Percentiles rank a stretch among this genome's conserved stretches.
Conservation (phyloP, 148 eudicot species). For the Chenopodium formosanum region DNA sequence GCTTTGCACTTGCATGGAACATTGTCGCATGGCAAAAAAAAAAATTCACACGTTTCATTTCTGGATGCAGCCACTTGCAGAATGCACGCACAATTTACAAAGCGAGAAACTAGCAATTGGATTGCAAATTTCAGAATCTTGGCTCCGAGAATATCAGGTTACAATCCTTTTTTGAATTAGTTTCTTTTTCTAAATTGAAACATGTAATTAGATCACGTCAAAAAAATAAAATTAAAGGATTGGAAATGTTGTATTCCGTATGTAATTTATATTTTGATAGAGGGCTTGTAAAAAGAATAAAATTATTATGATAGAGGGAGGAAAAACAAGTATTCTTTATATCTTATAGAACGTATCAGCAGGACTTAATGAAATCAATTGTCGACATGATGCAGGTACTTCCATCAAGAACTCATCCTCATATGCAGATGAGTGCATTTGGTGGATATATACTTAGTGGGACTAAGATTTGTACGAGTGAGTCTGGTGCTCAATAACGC, state of each 20-base stretch:
- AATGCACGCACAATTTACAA: slow-evolving; percentile 91
- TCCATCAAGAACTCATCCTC: slow-evolving; percentile 96
- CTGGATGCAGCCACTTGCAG: slow-evolving; percentile 77
- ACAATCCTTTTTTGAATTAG: no score
- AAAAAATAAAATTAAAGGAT: no score
- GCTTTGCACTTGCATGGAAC: neutral
- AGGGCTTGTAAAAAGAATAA: no score
- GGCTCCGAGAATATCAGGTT: slow-evolving; percentile 99
- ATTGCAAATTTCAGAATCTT: slow-evolving; percentile 88
- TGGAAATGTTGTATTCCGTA: no score
- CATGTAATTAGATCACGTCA: neutral
- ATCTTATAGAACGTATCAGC: neutral
- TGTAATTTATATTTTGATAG: no score
- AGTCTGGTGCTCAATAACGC: slow-evolving; percentile 12
- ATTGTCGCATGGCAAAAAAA: neutral
- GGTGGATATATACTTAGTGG: slow-evolving; percentile 92
- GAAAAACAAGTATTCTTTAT: neutral
- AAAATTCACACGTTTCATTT: neutral
- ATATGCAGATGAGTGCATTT: slow-evolving; percentile 90
- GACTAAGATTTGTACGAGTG: slow-evolving; percentile 47
- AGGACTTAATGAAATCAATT: neutral
- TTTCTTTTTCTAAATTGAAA: no score
- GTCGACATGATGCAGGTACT: slow-evolving; percentile 55
- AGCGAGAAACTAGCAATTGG: slow-evolving; percentile 75
- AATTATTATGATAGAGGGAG: neutral